Conservation (phyloP, 352 stramenopile species). For the Globisporangium rhizosaccharum region DNA sequence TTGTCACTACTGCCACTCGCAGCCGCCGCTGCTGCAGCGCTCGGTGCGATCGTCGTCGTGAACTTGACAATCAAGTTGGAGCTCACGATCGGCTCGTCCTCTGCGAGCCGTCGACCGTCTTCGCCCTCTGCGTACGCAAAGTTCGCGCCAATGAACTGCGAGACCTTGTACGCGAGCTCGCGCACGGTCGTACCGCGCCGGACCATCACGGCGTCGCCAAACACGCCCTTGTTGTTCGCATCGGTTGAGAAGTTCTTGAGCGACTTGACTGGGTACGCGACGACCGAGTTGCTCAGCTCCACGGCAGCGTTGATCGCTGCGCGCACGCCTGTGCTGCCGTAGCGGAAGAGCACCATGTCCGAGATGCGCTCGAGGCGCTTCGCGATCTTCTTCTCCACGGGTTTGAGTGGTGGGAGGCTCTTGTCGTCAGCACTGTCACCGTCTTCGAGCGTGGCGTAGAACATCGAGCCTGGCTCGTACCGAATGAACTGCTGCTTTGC, state of each 20-base stretch:
- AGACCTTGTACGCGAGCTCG: conserved; percentile 65
- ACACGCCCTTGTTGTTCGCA: conserved; percentile 60
- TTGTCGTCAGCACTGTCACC: conserved; percentile 30
- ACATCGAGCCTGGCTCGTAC: conserved; percentile 84
- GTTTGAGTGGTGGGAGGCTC: conserved; percentile 39
- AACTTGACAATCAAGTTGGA: conserved; percentile 78
- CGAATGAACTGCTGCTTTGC: conserved; percentile 75
- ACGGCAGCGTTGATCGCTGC: conserved; percentile 85
- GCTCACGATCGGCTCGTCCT: conserved; percentile 62
- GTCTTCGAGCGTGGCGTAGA: conserved; percentile 73
- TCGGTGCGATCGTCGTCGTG: conserved; percentile 51
- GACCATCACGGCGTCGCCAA: conserved; percentile 73
- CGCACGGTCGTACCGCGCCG: conserved; percentile 68
- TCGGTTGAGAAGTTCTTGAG: conserved; percentile 82
- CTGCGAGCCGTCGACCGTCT: conserved; percentile 60
- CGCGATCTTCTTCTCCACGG: conserved; percentile 70
- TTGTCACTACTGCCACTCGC: conserved; percentile 24
- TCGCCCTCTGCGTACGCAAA: conserved; percentile 82
- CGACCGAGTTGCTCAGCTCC: conserved; percentile 71
- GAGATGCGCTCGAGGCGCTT: conserved; percentile 83
- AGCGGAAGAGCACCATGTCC: conserved; percentile 90
- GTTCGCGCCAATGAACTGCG: conserved; percentile 62
- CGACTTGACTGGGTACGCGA: conserved; percentile 84
- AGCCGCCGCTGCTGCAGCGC: conserved; percentile 4
- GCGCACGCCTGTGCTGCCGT: conserved; percentile 78